Conservation (phyloP, 2,329 filamentous ascomycete genomes). For the Aspergillus ibericus region DNA sequence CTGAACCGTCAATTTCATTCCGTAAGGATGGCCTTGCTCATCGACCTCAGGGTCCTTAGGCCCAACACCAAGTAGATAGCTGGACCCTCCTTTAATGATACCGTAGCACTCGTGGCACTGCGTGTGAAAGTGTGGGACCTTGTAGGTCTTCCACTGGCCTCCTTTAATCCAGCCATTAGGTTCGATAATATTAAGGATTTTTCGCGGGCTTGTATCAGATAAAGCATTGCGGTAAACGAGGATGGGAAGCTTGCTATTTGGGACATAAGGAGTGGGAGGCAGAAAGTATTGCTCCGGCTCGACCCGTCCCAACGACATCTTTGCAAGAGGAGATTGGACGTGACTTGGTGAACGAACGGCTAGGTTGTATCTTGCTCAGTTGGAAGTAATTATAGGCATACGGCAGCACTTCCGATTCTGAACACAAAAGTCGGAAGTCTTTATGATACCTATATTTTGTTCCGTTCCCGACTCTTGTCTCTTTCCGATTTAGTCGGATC, state of each 20-base stretch:
- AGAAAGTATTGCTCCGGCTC: neutral
- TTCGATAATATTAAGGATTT: constrained; percentile 1
- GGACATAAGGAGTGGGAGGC: neutral
- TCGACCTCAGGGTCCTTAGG: neutral
- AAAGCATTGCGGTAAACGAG: constrained; percentile 3
- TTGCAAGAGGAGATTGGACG: neutral
- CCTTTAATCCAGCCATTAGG: constrained; percentile 2
- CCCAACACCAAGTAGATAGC: neutral
- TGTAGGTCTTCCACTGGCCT: constrained; percentile 7
- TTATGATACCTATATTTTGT: neutral
- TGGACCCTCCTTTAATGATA: neutral
- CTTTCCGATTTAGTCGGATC: neutral
- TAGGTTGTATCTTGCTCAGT: neutral
- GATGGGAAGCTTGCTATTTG: constrained; percentile 1
- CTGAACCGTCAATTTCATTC: neutral
- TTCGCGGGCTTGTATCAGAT: neutral
- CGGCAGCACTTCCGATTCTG: neutral
- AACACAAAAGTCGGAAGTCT: neutral
- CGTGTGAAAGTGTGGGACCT: constrained; percentile 1
- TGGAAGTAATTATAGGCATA: neutral
- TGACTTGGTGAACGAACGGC: neutral
- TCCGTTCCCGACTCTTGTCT: neutral
- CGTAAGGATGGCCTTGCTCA: neutral
- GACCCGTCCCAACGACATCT: neutral
- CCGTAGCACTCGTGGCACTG: constrained; percentile 1